phyloP scores from a whole-genome alignment of 179 eudicot species.

The Spinacia oleracea region DNA sequence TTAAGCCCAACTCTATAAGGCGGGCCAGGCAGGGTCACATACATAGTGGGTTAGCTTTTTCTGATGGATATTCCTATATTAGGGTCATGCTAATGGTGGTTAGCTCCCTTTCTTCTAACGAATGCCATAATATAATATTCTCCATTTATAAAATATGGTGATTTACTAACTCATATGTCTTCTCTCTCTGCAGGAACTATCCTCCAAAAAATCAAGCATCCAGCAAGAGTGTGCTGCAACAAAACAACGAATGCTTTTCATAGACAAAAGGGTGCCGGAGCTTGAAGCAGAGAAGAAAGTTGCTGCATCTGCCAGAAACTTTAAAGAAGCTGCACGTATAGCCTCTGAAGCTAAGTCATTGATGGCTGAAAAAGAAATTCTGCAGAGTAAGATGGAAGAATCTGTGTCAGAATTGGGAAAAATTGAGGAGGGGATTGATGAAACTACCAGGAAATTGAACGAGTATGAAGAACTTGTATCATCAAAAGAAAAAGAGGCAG shows the following conservation, averaged over 20 bases:
- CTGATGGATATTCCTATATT: neutral
- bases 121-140: neutral
- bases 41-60: neutral
- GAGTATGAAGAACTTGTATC: constrained; percentile 53
- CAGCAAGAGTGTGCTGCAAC: constrained; percentile 56
- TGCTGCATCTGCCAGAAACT: constrained; percentile 75
- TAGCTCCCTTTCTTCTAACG: neutral
- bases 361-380: constrained; percentile 53
- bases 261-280: constrained; percentile 73
- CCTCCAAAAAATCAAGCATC: constrained; percentile 59
- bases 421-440: constrained; percentile 48
- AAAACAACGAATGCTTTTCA: constrained; percentile 63
- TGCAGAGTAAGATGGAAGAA: constrained; percentile 45
- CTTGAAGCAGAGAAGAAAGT: constrained; percentile 83
- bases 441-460: constrained; percentile 42
- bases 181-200: constrained; percentile 48
- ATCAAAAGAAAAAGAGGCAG: constrained; percentile 58
- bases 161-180: neutral
- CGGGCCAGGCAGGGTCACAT: neutral
- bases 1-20: neutral
- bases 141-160: neutral
- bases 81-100: neutral
- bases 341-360: constrained; percentile 68
- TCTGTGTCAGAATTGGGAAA: constrained; percentile 38
- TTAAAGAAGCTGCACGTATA: constrained; percentile 78